These are phyloP conservation scores for Graphilbum sp. DNA, from an alignment of 2,329 filamentous ascomycete species.

Conservation along the genomic window DNA sequence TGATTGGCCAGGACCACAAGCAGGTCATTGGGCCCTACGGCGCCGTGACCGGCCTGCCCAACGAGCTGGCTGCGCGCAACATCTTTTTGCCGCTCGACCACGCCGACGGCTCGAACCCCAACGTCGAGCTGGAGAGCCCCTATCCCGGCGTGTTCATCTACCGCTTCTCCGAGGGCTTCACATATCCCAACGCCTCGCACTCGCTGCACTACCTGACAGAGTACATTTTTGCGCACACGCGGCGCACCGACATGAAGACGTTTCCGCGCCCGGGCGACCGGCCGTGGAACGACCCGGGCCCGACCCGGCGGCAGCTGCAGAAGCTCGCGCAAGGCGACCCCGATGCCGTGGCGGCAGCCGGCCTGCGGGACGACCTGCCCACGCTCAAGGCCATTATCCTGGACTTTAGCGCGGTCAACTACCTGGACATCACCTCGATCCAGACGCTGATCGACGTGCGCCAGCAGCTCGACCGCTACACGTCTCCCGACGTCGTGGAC, in stretches of 20 bases:
- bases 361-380: conserved; percentile 12
- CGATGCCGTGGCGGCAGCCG: conserved; percentile 7
- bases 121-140: conserved; percentile 61
- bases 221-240: conserved; percentile 54
- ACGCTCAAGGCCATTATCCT: conserved; percentile 33
- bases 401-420: conserved; percentile 40
- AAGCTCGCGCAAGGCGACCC: conserved; percentile 9
- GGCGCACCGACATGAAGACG: conserved; percentile 54
- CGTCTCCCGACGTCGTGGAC: conserved; percentile 28
- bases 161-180: conserved; percentile 86
- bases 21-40: conserved; percentile 32
- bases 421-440: conserved; percentile 39
- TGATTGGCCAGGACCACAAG: conserved; percentile 43
- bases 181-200: conserved; percentile 85
- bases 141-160: conserved; percentile 94
- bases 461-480: conserved; percentile 35
- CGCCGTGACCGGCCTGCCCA: conserved; percentile 29
- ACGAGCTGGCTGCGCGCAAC: conserved; percentile 44
- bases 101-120: conserved; percentile 78
- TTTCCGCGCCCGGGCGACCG: conserved; percentile 57
- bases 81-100: conserved; percentile 80
- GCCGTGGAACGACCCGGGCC: conserved; percentile 90
- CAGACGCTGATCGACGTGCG: conserved; percentile 40
- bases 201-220: conserved; percentile 65
- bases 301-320: conserved; percentile 29